phyloP scores from a whole-genome alignment of 1,284 basidiomycete genomes.

The Polyporus tsugae region DNA sequence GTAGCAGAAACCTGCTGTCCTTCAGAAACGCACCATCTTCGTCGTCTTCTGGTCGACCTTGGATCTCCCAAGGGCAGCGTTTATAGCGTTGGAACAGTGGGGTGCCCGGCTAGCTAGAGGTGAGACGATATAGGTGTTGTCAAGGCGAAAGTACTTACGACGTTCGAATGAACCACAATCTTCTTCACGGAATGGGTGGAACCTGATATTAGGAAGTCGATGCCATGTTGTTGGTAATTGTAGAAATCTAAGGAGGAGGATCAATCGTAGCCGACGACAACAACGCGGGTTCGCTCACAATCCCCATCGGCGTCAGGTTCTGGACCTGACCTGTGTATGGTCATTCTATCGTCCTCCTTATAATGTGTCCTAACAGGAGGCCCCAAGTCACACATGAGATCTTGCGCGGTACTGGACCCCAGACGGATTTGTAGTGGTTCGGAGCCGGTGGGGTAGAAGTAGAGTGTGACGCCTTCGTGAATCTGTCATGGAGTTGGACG shows the following conservation, averaged over 20 bases:
- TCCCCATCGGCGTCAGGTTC: slow-evolving; percentile 50
- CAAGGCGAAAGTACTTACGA: slow-evolving; percentile 59
- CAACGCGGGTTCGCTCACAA: slow-evolving; percentile 32
- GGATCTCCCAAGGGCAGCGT: slow-evolving; percentile 88
- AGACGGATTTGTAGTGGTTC: slow-evolving; percentile 69
- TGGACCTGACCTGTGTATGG: slow-evolving; percentile 61
- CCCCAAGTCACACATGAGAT: slow-evolving; percentile 81
- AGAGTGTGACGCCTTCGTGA: slow-evolving; percentile 73
- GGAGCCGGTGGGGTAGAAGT: slow-evolving; percentile 66
- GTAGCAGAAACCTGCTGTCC: slow-evolving; percentile 11
- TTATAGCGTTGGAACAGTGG: slow-evolving; percentile 90
- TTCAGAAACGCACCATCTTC: slow-evolving; percentile 63
- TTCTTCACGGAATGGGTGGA: slow-evolving; percentile 80
- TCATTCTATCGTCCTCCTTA: slow-evolving; percentile 89
- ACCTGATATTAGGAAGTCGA: slow-evolving; percentile 85
- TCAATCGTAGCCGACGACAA: background rate
- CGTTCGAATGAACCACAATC: slow-evolving; percentile 86
- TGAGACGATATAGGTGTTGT: background rate
- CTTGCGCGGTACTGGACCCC: slow-evolving; percentile 85
- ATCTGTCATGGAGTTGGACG: slow-evolving; percentile 49
- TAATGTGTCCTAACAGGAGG: slow-evolving; percentile 81
- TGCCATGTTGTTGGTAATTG: slow-evolving; percentile 90
- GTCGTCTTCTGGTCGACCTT: slow-evolving; percentile 76
- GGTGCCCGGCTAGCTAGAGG: slow-evolving; percentile 73
- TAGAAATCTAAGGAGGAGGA: slow-evolving; percentile 76